phyloP scores from a whole-genome alignment of 352 stramenopile species.

The Pythium apleroticum region DNA sequence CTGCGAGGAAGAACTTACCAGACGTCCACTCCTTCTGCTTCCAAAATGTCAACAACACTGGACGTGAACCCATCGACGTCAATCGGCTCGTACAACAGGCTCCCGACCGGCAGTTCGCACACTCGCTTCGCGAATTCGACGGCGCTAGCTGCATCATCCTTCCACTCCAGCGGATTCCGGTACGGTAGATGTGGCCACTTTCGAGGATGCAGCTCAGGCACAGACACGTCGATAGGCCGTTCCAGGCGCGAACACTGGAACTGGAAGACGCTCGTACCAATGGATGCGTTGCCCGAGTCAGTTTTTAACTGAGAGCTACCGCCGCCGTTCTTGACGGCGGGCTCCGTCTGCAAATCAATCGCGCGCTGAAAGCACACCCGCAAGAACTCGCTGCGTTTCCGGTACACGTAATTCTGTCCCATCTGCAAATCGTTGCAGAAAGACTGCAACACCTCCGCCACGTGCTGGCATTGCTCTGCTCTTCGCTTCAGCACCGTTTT shows the following conservation, averaged over 20 bases:
- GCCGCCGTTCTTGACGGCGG: conserved; percentile 15
- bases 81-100: conserved; percentile 70
- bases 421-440: conserved; percentile 20
- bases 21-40: conserved; percentile 26
- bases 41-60: conserved; percentile 26
- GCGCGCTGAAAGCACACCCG: conserved; percentile 57
- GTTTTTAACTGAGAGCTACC: neutral
- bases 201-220: conserved; percentile 46
- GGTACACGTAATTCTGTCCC: conserved; percentile 44
- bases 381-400: conserved; percentile 67
- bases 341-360: conserved; percentile 40
- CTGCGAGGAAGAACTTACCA: conserved; percentile 17
- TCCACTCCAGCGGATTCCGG: conserved; percentile 53
- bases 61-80: conserved; percentile 41
- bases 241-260: conserved; percentile 23
- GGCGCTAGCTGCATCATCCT: conserved; percentile 32
- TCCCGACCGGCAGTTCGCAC: conserved; percentile 48
- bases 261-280: conserved; percentile 5
- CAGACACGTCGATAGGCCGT: conserved; percentile 38
- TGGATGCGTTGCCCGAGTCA: neutral
- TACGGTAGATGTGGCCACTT: conserved; percentile 75
- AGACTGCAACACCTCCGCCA: conserved; percentile 19
- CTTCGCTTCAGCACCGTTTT: conserved; percentile 17
- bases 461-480: conserved; percentile 18
- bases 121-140: conserved; percentile 54